Percentiles rank a stretch among this genome's conserved stretches.
These are phyloP conservation scores for Leptomonas pyrrhocoris DNA, from an alignment of 208 protist species.

Conservation along the genomic window DNA sequence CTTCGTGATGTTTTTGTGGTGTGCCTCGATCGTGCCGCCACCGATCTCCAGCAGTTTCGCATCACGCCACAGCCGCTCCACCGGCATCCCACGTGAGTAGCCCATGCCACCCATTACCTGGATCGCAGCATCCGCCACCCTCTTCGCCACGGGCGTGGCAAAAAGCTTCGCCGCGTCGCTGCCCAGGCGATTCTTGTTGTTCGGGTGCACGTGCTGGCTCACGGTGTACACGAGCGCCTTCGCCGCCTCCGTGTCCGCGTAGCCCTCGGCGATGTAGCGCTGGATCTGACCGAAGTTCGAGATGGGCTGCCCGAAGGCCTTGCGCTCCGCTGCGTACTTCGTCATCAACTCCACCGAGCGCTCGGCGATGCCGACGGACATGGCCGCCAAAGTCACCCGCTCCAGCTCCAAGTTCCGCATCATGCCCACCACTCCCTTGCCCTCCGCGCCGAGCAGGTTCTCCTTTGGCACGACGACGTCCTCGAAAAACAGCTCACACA, in stretches of 20 bases:
- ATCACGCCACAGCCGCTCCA: slow-evolving; percentile 95
- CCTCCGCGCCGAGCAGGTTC: slow-evolving; percentile 70
- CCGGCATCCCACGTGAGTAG: slow-evolving; percentile 95
- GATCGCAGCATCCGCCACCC: slow-evolving; percentile 94
- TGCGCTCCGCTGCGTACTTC: slow-evolving; percentile 88
- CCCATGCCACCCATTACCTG: slow-evolving; percentile 96
- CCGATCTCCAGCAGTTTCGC: slow-evolving; percentile 96
- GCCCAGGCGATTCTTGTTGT: slow-evolving; percentile 71
- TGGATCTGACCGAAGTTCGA: slow-evolving; percentile 95
- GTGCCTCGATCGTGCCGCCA: slow-evolving; percentile 80
- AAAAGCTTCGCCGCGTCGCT: slow-evolving; percentile 95
- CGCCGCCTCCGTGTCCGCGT: slow-evolving; percentile 82
- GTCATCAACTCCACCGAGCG: slow-evolving; percentile 76
- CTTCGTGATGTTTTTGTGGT: slow-evolving; percentile 86
- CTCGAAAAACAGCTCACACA: slow-evolving; percentile 83
- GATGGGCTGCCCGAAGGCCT: slow-evolving; percentile 93
- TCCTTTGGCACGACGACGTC: slow-evolving; percentile 63
- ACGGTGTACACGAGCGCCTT: slow-evolving; percentile 92
- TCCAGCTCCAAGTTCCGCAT: slow-evolving; percentile 89
- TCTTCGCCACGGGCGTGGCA: slow-evolving; percentile 92
- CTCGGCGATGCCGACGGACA: slow-evolving; percentile 86
- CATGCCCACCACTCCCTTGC: slow-evolving; percentile 73
- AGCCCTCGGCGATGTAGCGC: slow-evolving; percentile 95
- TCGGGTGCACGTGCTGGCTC: slow-evolving; percentile 67
- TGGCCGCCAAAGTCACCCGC: slow-evolving; percentile 73